Conservation (phyloP, 2,329 filamentous ascomycete genomes). For the Podosphaera fusca region DNA sequence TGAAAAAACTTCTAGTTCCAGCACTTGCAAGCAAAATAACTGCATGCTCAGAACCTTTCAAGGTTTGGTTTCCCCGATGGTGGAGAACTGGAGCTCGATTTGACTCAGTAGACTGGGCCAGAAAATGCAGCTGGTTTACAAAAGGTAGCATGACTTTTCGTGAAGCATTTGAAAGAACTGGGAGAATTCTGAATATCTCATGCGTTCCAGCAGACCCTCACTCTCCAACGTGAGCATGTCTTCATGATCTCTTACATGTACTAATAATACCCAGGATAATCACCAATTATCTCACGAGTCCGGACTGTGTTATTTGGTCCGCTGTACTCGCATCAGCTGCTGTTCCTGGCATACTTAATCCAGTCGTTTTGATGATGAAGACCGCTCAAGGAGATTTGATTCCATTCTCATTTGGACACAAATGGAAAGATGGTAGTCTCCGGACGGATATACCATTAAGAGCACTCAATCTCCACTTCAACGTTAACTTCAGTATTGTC, state of each 20-base stretch:
- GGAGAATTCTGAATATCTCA: conserved; percentile 82
- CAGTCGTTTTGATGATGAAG: conserved; percentile 84
- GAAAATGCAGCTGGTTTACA: conserved; percentile 69
- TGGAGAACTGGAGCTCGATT: conserved; percentile 85
- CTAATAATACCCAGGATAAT: conserved; percentile 51
- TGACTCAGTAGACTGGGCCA: conserved; percentile 80
- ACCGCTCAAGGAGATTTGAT: conserved; percentile 50
- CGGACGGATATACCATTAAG: conserved; percentile 90
- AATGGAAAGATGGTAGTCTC: conserved; percentile 94
- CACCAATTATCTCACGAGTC: conserved; percentile 83
- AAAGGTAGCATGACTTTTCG: conserved; percentile 80
- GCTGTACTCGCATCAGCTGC: conserved; percentile 86
- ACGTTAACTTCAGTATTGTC: conserved; percentile 91
- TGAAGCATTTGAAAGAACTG: conserved; percentile 84
- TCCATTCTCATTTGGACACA: conserved; percentile 92
- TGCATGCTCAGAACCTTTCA: conserved; percentile 58
- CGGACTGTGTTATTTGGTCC: conserved; percentile 96
- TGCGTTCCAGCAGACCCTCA: conserved; percentile 93
- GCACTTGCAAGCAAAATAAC: conserved; percentile 67
- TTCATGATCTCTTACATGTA: background rate
- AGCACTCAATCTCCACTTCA: conserved; percentile 86
- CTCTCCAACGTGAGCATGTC: conserved; percentile 31
- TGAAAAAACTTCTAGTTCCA: conserved; percentile 65
- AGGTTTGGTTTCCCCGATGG: conserved; percentile 63
- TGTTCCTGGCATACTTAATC: conserved; percentile 87